Conservation (phyloP, 2,329 filamentous ascomycete species). For the Drechslerella coelobrocha region DNA sequence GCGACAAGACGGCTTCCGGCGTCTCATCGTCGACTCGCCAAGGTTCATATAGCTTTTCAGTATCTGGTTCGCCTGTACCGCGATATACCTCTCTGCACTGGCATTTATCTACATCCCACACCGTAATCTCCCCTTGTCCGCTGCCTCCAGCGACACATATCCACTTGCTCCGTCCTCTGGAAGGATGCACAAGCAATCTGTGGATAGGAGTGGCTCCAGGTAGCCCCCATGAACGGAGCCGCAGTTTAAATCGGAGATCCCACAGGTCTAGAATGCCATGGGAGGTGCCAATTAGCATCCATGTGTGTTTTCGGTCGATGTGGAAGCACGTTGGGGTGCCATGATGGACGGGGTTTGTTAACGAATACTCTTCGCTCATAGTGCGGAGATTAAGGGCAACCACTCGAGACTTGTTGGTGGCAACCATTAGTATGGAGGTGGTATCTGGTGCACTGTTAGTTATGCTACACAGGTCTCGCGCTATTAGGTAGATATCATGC, state of each 20-base stretch:
- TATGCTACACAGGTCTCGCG: too few species aligned
- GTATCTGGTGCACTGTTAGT: constrained; percentile 74
- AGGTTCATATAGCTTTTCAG: constrained; percentile 73
- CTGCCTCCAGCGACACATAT: constrained; percentile 89
- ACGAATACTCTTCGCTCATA: constrained; percentile 79
- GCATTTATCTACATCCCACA: constrained; percentile 93
- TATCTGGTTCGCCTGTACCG: constrained; percentile 63
- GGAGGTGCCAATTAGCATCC: constrained; percentile 88
- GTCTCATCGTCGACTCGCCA: constrained; percentile 91
- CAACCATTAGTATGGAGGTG: constrained; percentile 81
- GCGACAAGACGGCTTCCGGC: constrained; percentile 82
- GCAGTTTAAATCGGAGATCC: constrained; percentile 93
- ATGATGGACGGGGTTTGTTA: constrained; percentile 89
- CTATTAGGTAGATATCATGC: background rate
- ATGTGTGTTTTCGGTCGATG: constrained; percentile 82
- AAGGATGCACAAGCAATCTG: constrained; percentile 78
- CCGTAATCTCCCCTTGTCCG: constrained; percentile 83
- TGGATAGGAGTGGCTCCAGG: constrained; percentile 81
- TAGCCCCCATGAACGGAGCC: constrained; percentile 86
- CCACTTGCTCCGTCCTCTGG: constrained; percentile 78
- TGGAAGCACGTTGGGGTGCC: constrained; percentile 91
- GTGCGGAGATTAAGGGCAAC: constrained; percentile 84
- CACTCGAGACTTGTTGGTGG: constrained; percentile 83
- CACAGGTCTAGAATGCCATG: constrained; percentile 92
- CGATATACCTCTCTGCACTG: constrained; percentile 89